Conservation (phyloP, 179 eudicot species). For the Spinacia oleracea region DNA sequence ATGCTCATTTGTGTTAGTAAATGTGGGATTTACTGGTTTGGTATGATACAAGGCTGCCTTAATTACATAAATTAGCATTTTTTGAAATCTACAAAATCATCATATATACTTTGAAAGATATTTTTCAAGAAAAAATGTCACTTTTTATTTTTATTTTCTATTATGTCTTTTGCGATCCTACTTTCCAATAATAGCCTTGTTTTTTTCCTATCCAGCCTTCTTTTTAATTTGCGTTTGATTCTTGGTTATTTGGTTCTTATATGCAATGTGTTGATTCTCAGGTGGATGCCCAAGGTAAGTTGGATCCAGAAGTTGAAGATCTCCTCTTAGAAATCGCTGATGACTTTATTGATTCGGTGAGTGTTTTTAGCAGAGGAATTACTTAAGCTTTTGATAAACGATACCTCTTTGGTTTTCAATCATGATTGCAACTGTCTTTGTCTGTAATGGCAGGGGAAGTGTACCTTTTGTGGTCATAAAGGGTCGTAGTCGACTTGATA, state of each 20-base stretch:
- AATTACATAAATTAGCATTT: neutral
- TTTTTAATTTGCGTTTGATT: neutral
- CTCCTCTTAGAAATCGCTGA: constrained; percentile 82
- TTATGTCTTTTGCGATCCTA: neutral
- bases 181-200: neutral
- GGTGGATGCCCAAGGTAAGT: constrained; percentile 72
- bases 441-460: neutral
- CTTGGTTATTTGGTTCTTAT: neutral
- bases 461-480: neutral
- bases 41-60: neutral
- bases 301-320: constrained; percentile 93
- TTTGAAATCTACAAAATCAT: neutral
- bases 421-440: neutral
- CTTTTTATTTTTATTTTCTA: neutral
- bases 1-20: neutral
- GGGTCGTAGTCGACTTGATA: neutral
- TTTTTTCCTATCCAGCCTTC: neutral
- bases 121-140: neutral
- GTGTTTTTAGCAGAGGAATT: constrained; percentile 29
- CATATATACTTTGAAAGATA: neutral
- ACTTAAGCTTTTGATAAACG: neutral
- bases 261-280: constrained; percentile 28
- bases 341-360: constrained; percentile 94
- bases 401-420: neutral
- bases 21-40: neutral